phyloP scores from a whole-genome alignment of 2,329 filamentous ascomycete species.

The Exutisphaerella laricina region DNA sequence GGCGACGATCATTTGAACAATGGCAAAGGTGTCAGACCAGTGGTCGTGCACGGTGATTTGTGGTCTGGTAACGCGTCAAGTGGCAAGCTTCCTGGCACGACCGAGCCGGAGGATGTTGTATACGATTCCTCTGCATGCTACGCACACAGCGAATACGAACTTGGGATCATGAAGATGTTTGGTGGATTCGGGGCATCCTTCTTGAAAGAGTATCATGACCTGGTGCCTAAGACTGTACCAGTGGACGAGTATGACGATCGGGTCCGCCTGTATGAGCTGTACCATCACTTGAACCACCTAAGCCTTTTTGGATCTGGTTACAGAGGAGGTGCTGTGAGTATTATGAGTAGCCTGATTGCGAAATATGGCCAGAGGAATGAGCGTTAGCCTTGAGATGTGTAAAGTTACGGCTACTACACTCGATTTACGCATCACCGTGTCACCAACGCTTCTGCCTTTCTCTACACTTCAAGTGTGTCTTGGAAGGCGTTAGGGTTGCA shows the following conservation, averaged over 20 bases:
- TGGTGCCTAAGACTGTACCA: constrained; percentile 76
- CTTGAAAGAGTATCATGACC: constrained; percentile 67
- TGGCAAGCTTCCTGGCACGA: constrained; percentile 55
- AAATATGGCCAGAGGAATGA: constrained; percentile 55
- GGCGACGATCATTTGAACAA: constrained; percentile 59
- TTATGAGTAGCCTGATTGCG: constrained; percentile 66
- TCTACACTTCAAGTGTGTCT: too few species aligned
- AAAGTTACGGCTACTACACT: too few species aligned
- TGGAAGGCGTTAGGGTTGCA: too few species aligned
- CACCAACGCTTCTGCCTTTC: too few species aligned
- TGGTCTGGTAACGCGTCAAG: constrained; percentile 80
- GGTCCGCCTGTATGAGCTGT: constrained; percentile 71
- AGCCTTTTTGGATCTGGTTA: constrained; percentile 74
- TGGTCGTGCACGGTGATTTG: constrained; percentile 85
- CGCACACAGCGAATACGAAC: constrained; percentile 81
- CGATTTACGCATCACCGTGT: too few species aligned
- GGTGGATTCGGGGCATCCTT: constrained; percentile 72
- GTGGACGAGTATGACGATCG: constrained; percentile 79
- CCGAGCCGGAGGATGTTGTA: constrained; percentile 64
- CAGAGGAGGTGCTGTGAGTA: constrained; percentile 65
- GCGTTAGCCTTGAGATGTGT: too few species aligned
- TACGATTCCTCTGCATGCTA: constrained; percentile 80
- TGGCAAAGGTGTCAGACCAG: constrained; percentile 60
- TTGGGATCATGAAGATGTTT: constrained; percentile 97
- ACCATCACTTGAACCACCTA: constrained; percentile 87